A percentile compares a stretch with the other conserved stretches of the same genome.
phyloP scores from a whole-genome alignment of 495 filamentous ascomycete genomes.

The Aspergillus heteromorphus region DNA sequence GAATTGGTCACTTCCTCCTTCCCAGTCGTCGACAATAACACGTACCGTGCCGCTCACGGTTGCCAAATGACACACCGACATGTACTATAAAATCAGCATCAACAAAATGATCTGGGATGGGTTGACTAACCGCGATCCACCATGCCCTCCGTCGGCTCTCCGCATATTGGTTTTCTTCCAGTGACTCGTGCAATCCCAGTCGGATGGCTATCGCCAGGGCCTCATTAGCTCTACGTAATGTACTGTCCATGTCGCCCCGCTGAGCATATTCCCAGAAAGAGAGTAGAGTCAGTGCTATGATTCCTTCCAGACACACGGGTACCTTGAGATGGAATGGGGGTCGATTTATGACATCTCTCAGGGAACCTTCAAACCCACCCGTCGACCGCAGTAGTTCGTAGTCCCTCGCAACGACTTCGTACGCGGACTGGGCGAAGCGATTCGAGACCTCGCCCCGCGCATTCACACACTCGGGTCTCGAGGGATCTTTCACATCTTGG shows the following conservation, averaged over 20 bases:
- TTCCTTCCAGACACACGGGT: constrained; percentile 38
- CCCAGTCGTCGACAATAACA: background rate
- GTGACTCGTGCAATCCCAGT: constrained; percentile 33
- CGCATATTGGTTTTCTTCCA: constrained; percentile 34
- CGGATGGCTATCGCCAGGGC: constrained; percentile 41
- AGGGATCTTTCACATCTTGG: constrained; percentile 31
- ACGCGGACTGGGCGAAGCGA: constrained; percentile 39
- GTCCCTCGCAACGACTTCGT: constrained; percentile 42
- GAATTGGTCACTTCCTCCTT: background rate
- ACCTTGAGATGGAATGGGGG: constrained; percentile 40
- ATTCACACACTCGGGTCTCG: constrained; percentile 27
- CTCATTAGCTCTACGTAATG: constrained; percentile 42
- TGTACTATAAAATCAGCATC: constrained; percentile 11
- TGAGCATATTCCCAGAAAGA: constrained; percentile 50
- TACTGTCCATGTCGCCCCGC: constrained; percentile 45
- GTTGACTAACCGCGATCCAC: constrained; percentile 46
- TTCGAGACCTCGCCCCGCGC: constrained; percentile 42
- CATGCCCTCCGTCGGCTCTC: constrained; percentile 42
- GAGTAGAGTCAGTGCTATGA: constrained; percentile 42
- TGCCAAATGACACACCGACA: constrained; percentile 36
- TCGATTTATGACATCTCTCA: constrained; percentile 20
- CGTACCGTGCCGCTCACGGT: constrained; percentile 44
- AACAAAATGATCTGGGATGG: background rate
- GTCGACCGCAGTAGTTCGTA: constrained; percentile 29
- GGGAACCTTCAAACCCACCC: background rate